Conservation (phyloP, 345 rosid species). For the Bruguiera gymnorhiza region DNA sequence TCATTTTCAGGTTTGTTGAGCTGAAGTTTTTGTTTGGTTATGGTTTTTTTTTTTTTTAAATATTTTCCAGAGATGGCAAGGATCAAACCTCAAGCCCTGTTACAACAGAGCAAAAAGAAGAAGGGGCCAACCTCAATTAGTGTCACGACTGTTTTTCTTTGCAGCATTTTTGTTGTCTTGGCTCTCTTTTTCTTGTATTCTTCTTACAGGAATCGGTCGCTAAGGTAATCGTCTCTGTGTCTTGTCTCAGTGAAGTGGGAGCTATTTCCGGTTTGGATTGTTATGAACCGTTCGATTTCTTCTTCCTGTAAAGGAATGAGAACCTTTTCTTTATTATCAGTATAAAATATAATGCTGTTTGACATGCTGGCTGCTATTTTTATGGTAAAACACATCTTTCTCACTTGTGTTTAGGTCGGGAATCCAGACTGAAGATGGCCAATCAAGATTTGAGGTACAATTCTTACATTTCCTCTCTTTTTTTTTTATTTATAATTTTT, state of each 20-base stretch:
- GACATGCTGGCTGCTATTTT: background rate
- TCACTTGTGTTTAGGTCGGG: conserved; percentile 43
- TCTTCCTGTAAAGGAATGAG: no score
- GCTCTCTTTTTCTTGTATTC: conserved; percentile 49
- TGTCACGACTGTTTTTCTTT: conserved; percentile 41
- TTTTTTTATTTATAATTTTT: background rate
- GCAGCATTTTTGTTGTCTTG: conserved; percentile 42
- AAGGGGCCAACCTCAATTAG: conserved; percentile 60
- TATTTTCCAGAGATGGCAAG: conserved; percentile 42
- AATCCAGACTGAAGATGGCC: conserved; percentile 34
- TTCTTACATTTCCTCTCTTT: background rate
- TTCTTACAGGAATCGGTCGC: conserved; percentile 55
- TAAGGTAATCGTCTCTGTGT: conserved; percentile 30
- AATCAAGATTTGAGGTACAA: conserved; percentile 48
- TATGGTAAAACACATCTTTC: background rate
- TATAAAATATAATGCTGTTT: background rate
- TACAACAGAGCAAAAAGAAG: conserved; percentile 78
- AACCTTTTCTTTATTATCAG: no score
- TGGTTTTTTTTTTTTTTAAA: background rate
- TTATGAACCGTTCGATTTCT: no score
- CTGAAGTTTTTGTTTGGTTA: background rate
- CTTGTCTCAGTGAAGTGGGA: no score
- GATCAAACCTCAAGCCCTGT: conserved; percentile 74
- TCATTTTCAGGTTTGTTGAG: no score
- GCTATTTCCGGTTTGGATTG: no score